Conservation (phyloP, 768 basidiomycete genomes). For the Amanita pallidorosea region DNA sequence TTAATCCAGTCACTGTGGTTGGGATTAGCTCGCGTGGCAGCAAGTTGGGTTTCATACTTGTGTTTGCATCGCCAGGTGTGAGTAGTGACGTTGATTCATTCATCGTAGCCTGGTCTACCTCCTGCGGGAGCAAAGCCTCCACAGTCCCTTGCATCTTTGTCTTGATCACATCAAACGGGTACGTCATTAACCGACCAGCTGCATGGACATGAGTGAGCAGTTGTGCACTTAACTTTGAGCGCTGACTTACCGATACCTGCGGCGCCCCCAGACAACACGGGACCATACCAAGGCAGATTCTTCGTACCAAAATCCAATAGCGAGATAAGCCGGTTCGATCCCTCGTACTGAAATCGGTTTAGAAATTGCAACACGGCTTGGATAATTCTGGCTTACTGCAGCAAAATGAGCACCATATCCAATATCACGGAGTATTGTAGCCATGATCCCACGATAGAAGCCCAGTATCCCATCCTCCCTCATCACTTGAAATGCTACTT, state of each 20-base stretch:
- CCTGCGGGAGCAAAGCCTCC: too few species aligned
- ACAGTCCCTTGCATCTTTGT: slow-evolving; percentile 65
- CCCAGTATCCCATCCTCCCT: slow-evolving; percentile 47
- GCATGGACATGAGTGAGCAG: background rate
- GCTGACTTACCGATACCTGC: slow-evolving; percentile 48
- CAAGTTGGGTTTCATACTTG: too few species aligned
- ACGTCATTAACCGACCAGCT: slow-evolving; percentile 73
- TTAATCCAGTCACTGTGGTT: too few species aligned
- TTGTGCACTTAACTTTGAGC: background rate
- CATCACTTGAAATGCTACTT: slow-evolving; percentile 48
- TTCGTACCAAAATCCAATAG: slow-evolving; percentile 17
- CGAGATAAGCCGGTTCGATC: slow-evolving; percentile 43
- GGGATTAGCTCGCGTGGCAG: too few species aligned
- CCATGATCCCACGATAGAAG: slow-evolving; percentile 66
- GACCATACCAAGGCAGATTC: slow-evolving; percentile 36
- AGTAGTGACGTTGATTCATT: too few species aligned
- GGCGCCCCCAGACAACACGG: slow-evolving; percentile 64
- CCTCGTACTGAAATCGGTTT: slow-evolving; percentile 41
- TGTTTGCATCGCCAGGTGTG: too few species aligned
- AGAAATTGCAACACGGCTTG: background rate
- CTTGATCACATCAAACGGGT: slow-evolving; percentile 86
- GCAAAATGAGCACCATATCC: slow-evolving; percentile 85
- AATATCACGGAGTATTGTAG: slow-evolving; percentile 67
- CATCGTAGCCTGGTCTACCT: too few species aligned
- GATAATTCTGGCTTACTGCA: slow-evolving; percentile 34